These are phyloP conservation scores for Phyllosticta citrichinensis DNA, from an alignment of 2,329 filamentous ascomycete genomes.

Conservation along the genomic window DNA sequence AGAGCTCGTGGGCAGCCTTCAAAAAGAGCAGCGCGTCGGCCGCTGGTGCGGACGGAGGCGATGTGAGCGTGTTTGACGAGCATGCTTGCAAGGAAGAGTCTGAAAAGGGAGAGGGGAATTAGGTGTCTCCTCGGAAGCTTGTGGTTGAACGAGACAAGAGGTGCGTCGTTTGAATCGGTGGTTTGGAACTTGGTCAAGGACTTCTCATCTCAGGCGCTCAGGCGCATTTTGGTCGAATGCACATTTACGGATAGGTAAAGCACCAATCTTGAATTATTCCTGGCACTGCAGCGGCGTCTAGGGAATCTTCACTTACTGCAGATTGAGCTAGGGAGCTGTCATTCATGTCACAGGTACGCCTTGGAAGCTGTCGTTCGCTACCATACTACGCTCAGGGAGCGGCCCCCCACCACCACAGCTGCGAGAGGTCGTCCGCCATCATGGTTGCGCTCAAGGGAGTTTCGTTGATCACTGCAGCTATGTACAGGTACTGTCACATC, in stretches of 20 bases:
- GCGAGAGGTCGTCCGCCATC: no score
- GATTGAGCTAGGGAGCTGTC: no score
- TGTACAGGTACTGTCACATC: no score
- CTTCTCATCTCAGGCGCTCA: background rate
- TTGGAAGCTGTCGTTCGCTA: no score
- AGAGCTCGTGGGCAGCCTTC: slow-evolving; percentile 1
- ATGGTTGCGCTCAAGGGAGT: no score
- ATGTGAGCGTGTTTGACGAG: slow-evolving; percentile 6
- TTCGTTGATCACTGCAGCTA: no score
- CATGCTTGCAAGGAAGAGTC: slow-evolving; percentile 2
- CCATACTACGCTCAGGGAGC: no score
- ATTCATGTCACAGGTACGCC: no score
- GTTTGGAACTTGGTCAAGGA: background rate
- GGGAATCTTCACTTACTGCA: no score
- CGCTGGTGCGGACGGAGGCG: slow-evolving; percentile 1
- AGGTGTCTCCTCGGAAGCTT: background rate
- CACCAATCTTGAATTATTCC: background rate
- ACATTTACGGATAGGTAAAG: background rate
- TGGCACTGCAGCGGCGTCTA: no score
- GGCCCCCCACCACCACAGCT: no score
- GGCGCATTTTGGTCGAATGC: background rate
- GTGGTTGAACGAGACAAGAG: background rate
- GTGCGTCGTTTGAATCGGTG: background rate
- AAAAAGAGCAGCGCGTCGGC: slow-evolving; percentile 1
- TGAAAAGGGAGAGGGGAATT: background rate